phyloP scores from a whole-genome alignment of 371 early-diverging fungal species.

The Apophysomyces trapeziformis region DNA sequence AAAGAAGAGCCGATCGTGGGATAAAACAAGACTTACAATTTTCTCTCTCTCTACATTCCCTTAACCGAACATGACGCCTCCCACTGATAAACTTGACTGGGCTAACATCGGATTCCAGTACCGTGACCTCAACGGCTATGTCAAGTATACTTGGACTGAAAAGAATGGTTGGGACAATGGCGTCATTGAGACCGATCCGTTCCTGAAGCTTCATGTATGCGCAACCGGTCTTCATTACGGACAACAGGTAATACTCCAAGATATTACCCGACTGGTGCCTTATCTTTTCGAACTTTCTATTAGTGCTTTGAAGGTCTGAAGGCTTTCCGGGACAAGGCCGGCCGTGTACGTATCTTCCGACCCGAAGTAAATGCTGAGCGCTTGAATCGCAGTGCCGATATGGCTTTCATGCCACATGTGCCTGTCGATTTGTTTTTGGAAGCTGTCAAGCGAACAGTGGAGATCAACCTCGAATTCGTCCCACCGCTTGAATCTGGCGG shows the following conservation, averaged over 20 bases:
- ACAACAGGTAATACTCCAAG: constrained; percentile 55
- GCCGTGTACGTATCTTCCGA: constrained; percentile 77
- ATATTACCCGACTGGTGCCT: background rate
- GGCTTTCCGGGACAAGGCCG: constrained; percentile 77
- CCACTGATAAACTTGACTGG: constrained; percentile 65
- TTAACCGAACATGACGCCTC: constrained; percentile 25
- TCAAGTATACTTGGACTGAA: constrained; percentile 65
- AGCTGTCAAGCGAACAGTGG: constrained; percentile 61
- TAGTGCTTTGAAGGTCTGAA: constrained; percentile 86
- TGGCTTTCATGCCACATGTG: constrained; percentile 66
- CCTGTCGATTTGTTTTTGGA: constrained; percentile 72
- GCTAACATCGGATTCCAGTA: constrained; percentile 72
- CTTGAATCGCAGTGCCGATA: constrained; percentile 61
- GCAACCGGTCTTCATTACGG: constrained; percentile 77
- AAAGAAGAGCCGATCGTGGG: background rate
- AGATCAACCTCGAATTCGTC: constrained; percentile 72
- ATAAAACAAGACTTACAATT: background rate
- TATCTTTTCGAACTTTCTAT: background rate
- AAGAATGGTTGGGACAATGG: constrained; percentile 72
- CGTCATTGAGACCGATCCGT: constrained; percentile 52
- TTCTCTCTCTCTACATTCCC: background rate
- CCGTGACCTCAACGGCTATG: constrained; percentile 65
- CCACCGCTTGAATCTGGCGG: constrained; percentile 72
- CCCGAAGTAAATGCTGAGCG: constrained; percentile 76
- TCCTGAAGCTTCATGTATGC: constrained; percentile 55